These are phyloP conservation scores for Hypomontagnella submonticulosa DNA, from an alignment of 495 filamentous ascomycete genomes.

Conservation along the genomic window DNA sequence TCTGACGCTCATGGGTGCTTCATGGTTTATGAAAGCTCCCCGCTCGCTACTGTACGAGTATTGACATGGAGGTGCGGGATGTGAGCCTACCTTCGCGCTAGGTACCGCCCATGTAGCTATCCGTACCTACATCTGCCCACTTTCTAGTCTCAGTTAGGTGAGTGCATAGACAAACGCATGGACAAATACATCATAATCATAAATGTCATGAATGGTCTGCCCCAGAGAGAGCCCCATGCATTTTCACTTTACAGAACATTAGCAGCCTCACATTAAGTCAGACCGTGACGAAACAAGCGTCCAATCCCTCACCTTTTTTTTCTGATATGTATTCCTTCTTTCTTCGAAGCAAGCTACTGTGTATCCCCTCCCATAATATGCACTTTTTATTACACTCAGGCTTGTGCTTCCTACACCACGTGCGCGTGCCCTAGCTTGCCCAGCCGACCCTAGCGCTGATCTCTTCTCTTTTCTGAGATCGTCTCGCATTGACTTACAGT, in stretches of 20 bases:
- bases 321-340: background rate
- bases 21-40: too few species aligned
- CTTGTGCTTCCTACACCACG: conserved; percentile 21
- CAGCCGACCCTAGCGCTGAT: conserved; percentile 24
- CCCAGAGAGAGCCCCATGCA: conserved; percentile 17
- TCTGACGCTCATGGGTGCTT: too few species aligned
- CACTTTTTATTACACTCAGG: conserved; percentile 7
- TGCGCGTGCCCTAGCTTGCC: conserved; percentile 17
- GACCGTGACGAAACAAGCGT: conserved; percentile 13
- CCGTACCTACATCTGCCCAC: conserved; percentile 12
- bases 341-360: conserved; percentile 10
- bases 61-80: conserved; percentile 11
- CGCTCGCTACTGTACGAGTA: conserved; percentile 1
- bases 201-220: background rate
- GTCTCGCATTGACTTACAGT: conserved; percentile 30
- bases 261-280: conserved; percentile 13
- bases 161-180: conserved; percentile 1
- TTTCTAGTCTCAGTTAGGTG: background rate
- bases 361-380: conserved; percentile 3
- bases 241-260: conserved; percentile 17
- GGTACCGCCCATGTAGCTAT: conserved; percentile 17
- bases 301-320: conserved; percentile 8
- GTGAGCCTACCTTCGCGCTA: conserved; percentile 10
- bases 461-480: conserved; percentile 21
- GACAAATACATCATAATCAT: background rate